Evolutionary conservation across 768 basidiomycete genomes (phyloP).

Genomic region (Inosperma sp.): DNA sequence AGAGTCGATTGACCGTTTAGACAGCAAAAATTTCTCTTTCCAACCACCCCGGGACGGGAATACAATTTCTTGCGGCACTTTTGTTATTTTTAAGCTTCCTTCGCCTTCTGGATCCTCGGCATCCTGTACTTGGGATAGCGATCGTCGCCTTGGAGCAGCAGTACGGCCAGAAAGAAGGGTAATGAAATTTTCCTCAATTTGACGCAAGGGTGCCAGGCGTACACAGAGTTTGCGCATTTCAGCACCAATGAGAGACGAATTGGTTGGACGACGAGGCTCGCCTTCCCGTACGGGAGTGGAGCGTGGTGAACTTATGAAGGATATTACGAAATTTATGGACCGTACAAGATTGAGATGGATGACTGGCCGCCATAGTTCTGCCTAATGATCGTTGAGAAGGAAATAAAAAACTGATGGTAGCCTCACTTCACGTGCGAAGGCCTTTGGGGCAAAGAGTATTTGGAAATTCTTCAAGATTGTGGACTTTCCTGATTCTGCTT

Average conservation of each 20-base stretch:
- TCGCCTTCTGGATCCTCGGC: constrained; percentile 11
- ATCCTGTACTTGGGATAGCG: not conserved
- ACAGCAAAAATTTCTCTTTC: constrained; percentile 39
- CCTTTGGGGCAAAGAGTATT: constrained; percentile 23
- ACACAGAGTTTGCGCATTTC: constrained; percentile 44
- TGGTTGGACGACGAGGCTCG: constrained; percentile 15
- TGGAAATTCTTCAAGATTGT: constrained; percentile 5
- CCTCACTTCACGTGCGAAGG: constrained; percentile 51
- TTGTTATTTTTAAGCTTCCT: constrained; percentile 11
- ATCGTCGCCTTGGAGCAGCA: not conserved
- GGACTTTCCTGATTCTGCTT: constrained; percentile 6
- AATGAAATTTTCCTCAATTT: constrained; percentile 50
- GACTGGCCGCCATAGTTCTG: constrained; percentile 57
- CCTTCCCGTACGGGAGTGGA: constrained; percentile 19
- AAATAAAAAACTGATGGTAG: not conserved
- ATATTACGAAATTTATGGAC: constrained; percentile 39
- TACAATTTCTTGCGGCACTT: constrained; percentile 43
- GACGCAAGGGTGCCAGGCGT: constrained; percentile 49
- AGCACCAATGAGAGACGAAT: constrained; percentile 24
- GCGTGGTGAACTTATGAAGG: constrained; percentile 23
- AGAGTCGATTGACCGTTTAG: constrained; percentile 16
- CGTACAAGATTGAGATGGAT: constrained; percentile 67
- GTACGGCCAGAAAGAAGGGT: constrained; percentile 36
- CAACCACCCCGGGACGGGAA: constrained; percentile 47
- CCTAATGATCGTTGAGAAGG: constrained; percentile 21